These are phyloP conservation scores for Diaporthe capsici DNA, from an alignment of 2,329 filamentous ascomycete genomes.

Conservation along the genomic window DNA sequence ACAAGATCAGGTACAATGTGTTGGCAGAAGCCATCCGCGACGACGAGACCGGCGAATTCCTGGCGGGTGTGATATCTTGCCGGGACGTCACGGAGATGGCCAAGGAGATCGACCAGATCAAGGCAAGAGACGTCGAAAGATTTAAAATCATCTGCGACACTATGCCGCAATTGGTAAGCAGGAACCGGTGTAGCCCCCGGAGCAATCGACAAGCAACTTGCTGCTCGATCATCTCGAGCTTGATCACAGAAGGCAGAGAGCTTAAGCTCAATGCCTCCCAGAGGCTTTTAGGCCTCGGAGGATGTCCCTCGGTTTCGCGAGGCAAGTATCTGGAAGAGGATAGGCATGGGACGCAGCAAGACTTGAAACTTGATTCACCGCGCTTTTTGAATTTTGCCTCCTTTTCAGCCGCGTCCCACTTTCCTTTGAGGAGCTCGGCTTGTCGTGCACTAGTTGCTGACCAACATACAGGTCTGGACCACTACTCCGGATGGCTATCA, in stretches of 20 bases:
- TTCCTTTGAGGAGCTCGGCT: too few relatives aligned
- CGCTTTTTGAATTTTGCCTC: too few relatives aligned
- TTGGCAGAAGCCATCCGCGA: constrained; percentile 78
- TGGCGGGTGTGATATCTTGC: constrained; percentile 80
- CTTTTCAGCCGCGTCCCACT: not conserved
- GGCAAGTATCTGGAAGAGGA: constrained; percentile 13
- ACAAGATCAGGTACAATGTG: constrained; percentile 73
- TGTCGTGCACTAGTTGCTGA: not conserved
- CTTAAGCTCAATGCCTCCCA: not conserved
- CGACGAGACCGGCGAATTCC: constrained; percentile 76
- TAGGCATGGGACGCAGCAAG: not conserved
- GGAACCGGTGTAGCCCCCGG: constrained; percentile 8
- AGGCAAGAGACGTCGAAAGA: constrained; percentile 78
- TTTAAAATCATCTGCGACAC: constrained; percentile 84
- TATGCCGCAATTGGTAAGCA: constrained; percentile 71
- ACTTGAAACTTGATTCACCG: not conserved
- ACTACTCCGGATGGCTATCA: constrained; percentile 74
- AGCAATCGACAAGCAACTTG: not conserved
- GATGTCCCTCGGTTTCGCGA: constrained; percentile 20
- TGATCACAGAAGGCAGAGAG: not conserved
- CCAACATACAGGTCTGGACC: constrained; percentile 70
- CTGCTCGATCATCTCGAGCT: not conserved
- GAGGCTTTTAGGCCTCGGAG: constrained; percentile 18
- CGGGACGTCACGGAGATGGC: constrained; percentile 80
- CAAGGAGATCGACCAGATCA: constrained; percentile 78